Evolutionary conservation across 495 filamentous ascomycete genomes (phyloP).

Genomic region (Elaphomyces granulatus): DNA sequence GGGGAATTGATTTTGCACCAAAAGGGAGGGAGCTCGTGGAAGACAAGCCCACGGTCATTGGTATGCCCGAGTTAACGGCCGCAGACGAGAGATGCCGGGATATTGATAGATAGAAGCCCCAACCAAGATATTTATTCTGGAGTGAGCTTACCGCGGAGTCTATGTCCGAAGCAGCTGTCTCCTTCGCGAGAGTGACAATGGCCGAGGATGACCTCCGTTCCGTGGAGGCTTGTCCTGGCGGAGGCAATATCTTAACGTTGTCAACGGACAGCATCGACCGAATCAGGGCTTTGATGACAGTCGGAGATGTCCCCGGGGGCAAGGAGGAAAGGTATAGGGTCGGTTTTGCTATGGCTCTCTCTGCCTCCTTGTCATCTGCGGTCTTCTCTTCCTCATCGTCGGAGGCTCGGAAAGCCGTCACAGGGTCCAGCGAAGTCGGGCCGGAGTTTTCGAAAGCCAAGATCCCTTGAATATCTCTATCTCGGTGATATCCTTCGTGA

Average conservation of each 20-base stretch:
- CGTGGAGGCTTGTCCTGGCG: constrained; percentile 38
- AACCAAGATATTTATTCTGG: constrained; percentile 78
- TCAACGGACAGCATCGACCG: constrained; percentile 57
- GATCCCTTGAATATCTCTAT: constrained; percentile 29
- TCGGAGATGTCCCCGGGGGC: constrained; percentile 51
- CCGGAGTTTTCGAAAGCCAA: constrained; percentile 43
- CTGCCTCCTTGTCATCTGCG: constrained; percentile 38
- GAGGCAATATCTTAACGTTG: constrained; percentile 57
- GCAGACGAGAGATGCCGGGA: constrained; percentile 77
- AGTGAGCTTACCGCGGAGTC: constrained; percentile 63
- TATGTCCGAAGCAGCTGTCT: constrained; percentile 74
- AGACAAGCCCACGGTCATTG: constrained; percentile 36
- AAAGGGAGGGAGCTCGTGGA: constrained; percentile 54
- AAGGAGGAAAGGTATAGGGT: constrained; percentile 59
- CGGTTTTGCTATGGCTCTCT: constrained; percentile 69
- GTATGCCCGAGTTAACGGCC: constrained; percentile 42
- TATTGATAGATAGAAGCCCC: constrained; percentile 68
- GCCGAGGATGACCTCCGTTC: constrained; percentile 70
- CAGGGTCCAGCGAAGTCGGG: constrained; percentile 21
- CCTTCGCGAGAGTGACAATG: constrained; percentile 72
- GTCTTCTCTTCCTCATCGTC: constrained; percentile 39
- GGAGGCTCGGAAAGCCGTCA: constrained; percentile 33
- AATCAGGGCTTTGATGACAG: constrained; percentile 60
- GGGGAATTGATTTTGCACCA: constrained; percentile 59
- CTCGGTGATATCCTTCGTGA: constrained; percentile 34